These are phyloP conservation scores for Ogataea populi-albae DNA, from an alignment of 805 yeast species.

Conservation along the genomic window DNA sequence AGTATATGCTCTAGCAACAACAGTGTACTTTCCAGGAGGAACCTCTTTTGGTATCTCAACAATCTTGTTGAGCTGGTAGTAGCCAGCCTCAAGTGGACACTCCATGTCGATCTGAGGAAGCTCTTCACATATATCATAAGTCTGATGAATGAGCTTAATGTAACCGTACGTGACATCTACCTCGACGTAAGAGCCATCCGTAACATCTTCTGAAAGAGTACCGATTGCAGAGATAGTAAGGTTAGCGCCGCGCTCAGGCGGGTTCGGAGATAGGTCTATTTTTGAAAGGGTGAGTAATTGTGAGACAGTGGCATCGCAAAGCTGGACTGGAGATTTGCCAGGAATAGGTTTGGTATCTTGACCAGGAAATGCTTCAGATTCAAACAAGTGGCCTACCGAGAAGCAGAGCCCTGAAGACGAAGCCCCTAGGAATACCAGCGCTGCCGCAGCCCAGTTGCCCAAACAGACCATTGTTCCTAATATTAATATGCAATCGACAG, in stretches of 20 bases:
- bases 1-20: slow-evolving; percentile 87
- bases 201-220: slow-evolving; percentile 48
- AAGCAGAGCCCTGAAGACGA: slow-evolving; percentile 11
- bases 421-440: slow-evolving; percentile 4
- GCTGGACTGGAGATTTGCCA: slow-evolving; percentile 81
- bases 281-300: slow-evolving; percentile 64
- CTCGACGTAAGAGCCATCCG: slow-evolving; percentile 90
- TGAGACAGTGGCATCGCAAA: slow-evolving; percentile 63
- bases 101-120: slow-evolving; percentile 76
- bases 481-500: slow-evolving; percentile 1
- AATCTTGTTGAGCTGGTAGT: slow-evolving; percentile 58
- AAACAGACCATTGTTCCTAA: too few species aligned
- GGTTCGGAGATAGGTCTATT: slow-evolving; percentile 74
- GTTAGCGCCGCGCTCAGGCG: slow-evolving; percentile 83
- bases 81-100: slow-evolving; percentile 79
- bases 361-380: slow-evolving; percentile 16
- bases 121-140: slow-evolving; percentile 91
- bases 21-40: slow-evolving; percentile 91
- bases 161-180: slow-evolving; percentile 92
- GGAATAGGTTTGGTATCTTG: slow-evolving; percentile 65
- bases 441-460: too few species aligned
- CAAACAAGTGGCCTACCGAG: slow-evolving; percentile 14
- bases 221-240: slow-evolving; percentile 80
- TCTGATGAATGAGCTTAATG: slow-evolving; percentile 81
- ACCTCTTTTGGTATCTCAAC: slow-evolving; percentile 88